phyloP scores from a whole-genome alignment of 352 stramenopile genomes.

The Peronospora tabacina region DNA sequence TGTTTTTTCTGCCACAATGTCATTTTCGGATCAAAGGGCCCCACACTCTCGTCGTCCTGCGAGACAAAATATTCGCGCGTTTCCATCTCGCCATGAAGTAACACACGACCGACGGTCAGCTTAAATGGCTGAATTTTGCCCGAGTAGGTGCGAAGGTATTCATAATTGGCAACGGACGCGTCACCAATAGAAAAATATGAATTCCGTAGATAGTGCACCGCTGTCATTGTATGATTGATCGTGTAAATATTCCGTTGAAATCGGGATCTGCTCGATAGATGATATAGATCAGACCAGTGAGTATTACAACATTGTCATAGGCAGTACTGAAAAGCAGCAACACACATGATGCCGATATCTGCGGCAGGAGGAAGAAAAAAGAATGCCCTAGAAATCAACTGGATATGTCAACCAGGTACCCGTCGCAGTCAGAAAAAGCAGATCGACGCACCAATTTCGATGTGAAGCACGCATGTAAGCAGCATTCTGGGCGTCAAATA shows the following conservation, averaged over 20 bases:
- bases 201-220: slow-evolving; percentile 57
- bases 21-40: slow-evolving; percentile 51
- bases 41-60: slow-evolving; percentile 27
- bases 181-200: slow-evolving; percentile 73
- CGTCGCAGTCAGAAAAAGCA: not conserved
- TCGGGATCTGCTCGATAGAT: slow-evolving; percentile 26
- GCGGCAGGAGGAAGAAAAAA: slow-evolving; percentile 66
- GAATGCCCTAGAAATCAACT: slow-evolving; percentile 40
- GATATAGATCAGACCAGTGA: slow-evolving; percentile 1
- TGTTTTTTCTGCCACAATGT: slow-evolving; percentile 29
- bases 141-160: slow-evolving; percentile 34
- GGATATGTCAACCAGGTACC: not conserved
- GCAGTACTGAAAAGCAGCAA: not conserved
- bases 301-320: not conserved
- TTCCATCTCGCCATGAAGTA: slow-evolving; percentile 27
- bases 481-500: slow-evolving; percentile 76
- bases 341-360: slow-evolving; percentile 49
- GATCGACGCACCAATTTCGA: slow-evolving; percentile 54
- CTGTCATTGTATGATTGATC: slow-evolving; percentile 60
- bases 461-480: slow-evolving; percentile 79
- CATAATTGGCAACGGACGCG: slow-evolving; percentile 73
- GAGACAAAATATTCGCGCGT: slow-evolving; percentile 43
- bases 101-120: slow-evolving; percentile 31
- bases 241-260: slow-evolving; percentile 68
- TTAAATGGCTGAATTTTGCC: slow-evolving; percentile 32